Evolutionary conservation across 345 rosid species (phyloP).

Genomic region (Passiflora organensis): DNA sequence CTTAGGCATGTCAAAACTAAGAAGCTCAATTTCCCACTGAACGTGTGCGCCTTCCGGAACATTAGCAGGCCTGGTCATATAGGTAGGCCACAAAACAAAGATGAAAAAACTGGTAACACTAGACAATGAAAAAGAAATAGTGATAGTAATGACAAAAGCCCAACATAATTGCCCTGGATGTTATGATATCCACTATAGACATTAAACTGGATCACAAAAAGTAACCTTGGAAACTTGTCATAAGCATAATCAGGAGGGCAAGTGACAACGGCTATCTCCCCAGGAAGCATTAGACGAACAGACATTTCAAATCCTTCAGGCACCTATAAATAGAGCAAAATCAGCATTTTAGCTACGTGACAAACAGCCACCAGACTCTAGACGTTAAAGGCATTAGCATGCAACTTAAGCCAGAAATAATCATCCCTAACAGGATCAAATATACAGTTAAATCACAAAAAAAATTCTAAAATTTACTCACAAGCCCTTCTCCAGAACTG

Average conservation of each 20-base stretch:
- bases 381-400: too few species aligned
- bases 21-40: constrained; percentile 95
- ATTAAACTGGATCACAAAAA: constrained; percentile 10
- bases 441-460: too few species aligned
- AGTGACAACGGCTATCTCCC: constrained; percentile 82
- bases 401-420: too few species aligned
- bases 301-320: constrained; percentile 99
- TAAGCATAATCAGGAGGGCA: constrained; percentile 98
- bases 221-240: constrained; percentile 80
- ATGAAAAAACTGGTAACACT: too few species aligned
- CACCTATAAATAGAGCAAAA: constrained; percentile 37
- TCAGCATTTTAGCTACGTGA: neutral
- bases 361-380: neutral
- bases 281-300: constrained; percentile 93
- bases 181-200: neutral
- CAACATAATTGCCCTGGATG: neutral
- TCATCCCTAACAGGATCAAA: too few species aligned
- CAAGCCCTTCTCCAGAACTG: constrained; percentile 92
- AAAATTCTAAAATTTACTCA: constrained; percentile 31
- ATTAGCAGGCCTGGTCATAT: constrained; percentile 55
- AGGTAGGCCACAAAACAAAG: constrained; percentile 5
- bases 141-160: neutral
- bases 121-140: constrained; percentile 7
- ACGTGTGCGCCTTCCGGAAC: constrained; percentile 89
- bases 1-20: constrained; percentile 89